A percentile compares a stretch with the other conserved stretches of the same genome.
phyloP scores from a whole-genome alignment of 306 rosid species.

The Senna tora region DNA sequence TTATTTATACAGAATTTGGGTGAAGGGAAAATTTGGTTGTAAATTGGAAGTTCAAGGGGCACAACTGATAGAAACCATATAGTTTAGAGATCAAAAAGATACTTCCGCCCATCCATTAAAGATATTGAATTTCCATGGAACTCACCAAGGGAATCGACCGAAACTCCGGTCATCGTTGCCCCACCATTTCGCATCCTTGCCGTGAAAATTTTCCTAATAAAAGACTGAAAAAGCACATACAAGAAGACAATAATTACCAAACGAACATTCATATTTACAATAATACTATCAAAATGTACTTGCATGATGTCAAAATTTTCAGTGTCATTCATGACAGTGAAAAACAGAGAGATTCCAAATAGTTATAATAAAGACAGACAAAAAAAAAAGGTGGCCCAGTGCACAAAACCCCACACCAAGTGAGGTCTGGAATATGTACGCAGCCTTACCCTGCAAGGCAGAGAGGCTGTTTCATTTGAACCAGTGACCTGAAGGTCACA shows the following conservation, averaged over 20 bases:
- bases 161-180: slow-evolving; percentile 37
- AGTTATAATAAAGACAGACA: neutral
- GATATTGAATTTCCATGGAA: slow-evolving; percentile 36
- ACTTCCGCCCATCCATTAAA: neutral
- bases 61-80: too few relatives aligned
- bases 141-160: slow-evolving; percentile 74
- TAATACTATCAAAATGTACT: neutral
- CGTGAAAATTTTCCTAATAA: slow-evolving; percentile 66
- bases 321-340: neutral
- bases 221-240: slow-evolving; percentile 68
- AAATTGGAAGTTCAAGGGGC: too few relatives aligned
- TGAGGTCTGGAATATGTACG: too few relatives aligned
- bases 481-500: too few relatives aligned
- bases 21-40: too few relatives aligned
- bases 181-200: slow-evolving; percentile 62
- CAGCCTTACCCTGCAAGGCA: too few relatives aligned
- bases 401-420: too few relatives aligned
- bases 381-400: too few relatives aligned
- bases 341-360: slow-evolving; percentile 5
- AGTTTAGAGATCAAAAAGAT: too few relatives aligned
- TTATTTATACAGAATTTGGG: too few relatives aligned
- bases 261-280: slow-evolving; percentile 17
- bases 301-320: slow-evolving; percentile 11
- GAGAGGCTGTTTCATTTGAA: too few relatives aligned
- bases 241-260: neutral